phyloP scores from a whole-genome alignment of 2,329 filamentous ascomycete species.

The Lasiodiplodia sp. region DNA sequence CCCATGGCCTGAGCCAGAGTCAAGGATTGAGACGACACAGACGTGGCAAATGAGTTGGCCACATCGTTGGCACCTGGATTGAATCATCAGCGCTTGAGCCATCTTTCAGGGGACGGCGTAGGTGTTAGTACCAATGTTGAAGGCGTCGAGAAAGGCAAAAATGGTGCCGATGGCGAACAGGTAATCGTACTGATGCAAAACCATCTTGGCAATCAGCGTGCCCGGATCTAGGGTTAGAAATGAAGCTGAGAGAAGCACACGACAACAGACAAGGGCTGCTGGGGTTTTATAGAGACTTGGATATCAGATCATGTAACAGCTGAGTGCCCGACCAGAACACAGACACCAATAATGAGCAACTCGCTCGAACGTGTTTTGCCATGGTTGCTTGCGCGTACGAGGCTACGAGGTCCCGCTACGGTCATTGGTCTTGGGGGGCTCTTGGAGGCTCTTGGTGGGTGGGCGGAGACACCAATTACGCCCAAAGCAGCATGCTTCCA shows the following conservation, averaged over 20 bases:
- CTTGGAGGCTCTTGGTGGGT: conserved; percentile 13
- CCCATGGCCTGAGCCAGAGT: conserved; percentile 58
- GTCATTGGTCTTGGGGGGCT: not conserved
- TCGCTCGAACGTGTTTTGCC: conserved; percentile 6
- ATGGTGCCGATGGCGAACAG: conserved; percentile 70
- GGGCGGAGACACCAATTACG: not conserved
- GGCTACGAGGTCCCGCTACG: not conserved
- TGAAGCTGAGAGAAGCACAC: not conserved
- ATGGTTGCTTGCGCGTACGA: conserved; percentile 2
- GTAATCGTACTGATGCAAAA: conserved; percentile 65
- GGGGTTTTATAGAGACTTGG: conserved; percentile 12
- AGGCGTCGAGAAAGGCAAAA: conserved; percentile 71
- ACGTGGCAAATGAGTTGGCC: conserved; percentile 58
- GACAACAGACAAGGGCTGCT: not conserved
- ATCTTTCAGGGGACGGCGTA: not conserved
- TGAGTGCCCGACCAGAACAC: not conserved
- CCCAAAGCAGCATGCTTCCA: not conserved
- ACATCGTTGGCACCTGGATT: conserved; percentile 58
- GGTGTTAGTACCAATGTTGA: conserved; percentile 63
- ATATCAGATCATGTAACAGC: not conserved
- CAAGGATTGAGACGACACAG: conserved; percentile 56
- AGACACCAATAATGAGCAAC: not conserved
- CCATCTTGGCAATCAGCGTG: conserved; percentile 35
- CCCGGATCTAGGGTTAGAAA: no score
- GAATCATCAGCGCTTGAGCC: conserved; percentile 6